Conservation (phyloP, 768 basidiomycete species). For the Tremella fuciformis region DNA sequence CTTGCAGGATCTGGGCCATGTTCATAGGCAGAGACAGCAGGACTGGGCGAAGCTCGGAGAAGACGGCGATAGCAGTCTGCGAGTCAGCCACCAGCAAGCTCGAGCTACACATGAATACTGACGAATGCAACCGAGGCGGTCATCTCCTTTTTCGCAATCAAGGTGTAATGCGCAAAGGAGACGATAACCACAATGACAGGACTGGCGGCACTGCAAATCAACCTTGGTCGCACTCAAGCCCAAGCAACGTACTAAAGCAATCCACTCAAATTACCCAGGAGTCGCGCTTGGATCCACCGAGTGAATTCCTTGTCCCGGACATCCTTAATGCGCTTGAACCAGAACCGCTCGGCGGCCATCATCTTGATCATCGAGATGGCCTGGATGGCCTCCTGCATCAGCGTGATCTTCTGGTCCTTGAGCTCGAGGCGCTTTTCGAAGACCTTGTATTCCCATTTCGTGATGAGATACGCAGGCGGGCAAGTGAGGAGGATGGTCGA, state of each 20-base stretch:
- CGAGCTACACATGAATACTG: conserved; percentile 11
- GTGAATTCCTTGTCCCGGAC: conserved; percentile 28
- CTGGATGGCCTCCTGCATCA: conserved; percentile 42
- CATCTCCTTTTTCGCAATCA: conserved; percentile 28
- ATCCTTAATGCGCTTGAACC: conserved; percentile 33
- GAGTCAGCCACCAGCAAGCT: not conserved
- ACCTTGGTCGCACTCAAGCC: not conserved
- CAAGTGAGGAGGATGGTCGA: conserved; percentile 29
- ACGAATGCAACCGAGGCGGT: conserved; percentile 43
- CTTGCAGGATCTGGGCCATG: conserved; percentile 26
- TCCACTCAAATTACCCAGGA: conserved; percentile 20
- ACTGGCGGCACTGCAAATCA: conserved; percentile 17
- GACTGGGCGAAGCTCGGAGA: conserved; percentile 29
- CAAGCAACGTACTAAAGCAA: conserved; percentile 32
- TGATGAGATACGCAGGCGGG: conserved; percentile 32
- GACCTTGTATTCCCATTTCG: conserved; percentile 34
- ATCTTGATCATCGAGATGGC: conserved; percentile 46
- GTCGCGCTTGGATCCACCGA: conserved; percentile 18
- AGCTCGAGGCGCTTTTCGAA: conserved; percentile 23
- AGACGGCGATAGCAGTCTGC: conserved; percentile 43
- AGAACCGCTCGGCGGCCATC: conserved; percentile 40
- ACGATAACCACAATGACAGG: conserved; percentile 35
- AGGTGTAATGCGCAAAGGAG: conserved; percentile 43
- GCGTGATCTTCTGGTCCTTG: conserved; percentile 27
- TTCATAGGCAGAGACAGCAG: conserved; percentile 21